These are phyloP conservation scores for Hypoxylon intermedium DNA, from an alignment of 495 filamentous ascomycete genomes.

Conservation along the genomic window DNA sequence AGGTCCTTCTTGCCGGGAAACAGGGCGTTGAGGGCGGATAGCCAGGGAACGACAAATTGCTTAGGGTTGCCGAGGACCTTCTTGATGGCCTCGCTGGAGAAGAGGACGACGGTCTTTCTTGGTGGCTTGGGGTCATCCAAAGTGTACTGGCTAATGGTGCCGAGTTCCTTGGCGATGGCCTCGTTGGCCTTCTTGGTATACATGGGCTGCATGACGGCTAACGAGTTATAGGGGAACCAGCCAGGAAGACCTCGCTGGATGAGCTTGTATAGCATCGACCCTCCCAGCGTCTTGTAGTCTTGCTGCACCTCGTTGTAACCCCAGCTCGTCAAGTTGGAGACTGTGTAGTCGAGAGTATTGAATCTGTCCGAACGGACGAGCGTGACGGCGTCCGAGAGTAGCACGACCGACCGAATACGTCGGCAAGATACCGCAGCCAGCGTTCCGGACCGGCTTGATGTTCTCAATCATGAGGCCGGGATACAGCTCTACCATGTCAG, in stretches of 20 bases:
- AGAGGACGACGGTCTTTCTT: slow-evolving; percentile 64
- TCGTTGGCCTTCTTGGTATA: slow-evolving; percentile 60
- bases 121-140: slow-evolving; percentile 55
- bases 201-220: slow-evolving; percentile 79
- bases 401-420: slow-evolving; percentile 75
- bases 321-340: slow-evolving; percentile 77
- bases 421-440: slow-evolving; percentile 74
- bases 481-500: slow-evolving; percentile 63
- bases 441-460: slow-evolving; percentile 65
- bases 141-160: slow-evolving; percentile 66
- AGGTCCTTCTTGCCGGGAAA: slow-evolving; percentile 48
- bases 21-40: slow-evolving; percentile 21
- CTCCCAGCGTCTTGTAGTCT: slow-evolving; percentile 70
- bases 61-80: slow-evolving; percentile 60
- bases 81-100: slow-evolving; percentile 62
- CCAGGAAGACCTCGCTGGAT: slow-evolving; percentile 73
- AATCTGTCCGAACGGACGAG: slow-evolving; percentile 83
- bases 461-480: slow-evolving; percentile 72
- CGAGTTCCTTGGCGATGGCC: slow-evolving; percentile 69
- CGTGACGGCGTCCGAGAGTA: slow-evolving; percentile 77
- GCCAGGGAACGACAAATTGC: slow-evolving; percentile 33
- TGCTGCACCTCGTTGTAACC: slow-evolving; percentile 74
- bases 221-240: slow-evolving; percentile 72
- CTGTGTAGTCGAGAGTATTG: slow-evolving; percentile 72
- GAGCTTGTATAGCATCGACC: slow-evolving; percentile 77